A percentile compares a stretch with the other conserved stretches of the same genome.
Evolutionary conservation across 2,329 filamentous ascomycete genomes (phyloP).

Genomic region (Botrytis fragariae): DNA sequence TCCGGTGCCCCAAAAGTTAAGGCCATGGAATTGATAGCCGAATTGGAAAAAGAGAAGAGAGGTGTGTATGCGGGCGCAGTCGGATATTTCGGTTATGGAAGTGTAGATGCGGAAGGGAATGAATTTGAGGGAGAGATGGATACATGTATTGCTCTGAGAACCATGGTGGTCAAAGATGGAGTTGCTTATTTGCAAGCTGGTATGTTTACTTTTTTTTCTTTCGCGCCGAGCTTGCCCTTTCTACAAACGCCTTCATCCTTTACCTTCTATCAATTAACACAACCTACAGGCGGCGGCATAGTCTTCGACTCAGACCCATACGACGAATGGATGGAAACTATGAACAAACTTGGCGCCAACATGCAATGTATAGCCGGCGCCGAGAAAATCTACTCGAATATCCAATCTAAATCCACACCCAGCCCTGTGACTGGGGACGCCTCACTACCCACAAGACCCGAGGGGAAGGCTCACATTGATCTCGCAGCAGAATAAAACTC

Average conservation of each 20-base stretch:
- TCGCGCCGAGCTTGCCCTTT: neutral
- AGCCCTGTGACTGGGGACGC: neutral
- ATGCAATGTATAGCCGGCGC: conserved; percentile 84
- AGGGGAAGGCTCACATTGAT: conserved; percentile 29
- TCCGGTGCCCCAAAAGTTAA: conserved; percentile 93
- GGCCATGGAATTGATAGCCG: conserved; percentile 95
- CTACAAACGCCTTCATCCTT: neutral
- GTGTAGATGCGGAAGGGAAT: conserved; percentile 61
- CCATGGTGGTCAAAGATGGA: conserved; percentile 91
- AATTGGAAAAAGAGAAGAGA: conserved; percentile 89
- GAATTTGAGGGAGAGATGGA: conserved; percentile 84
- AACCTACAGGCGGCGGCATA: conserved; percentile 71
- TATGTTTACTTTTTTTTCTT: conserved; percentile 36
- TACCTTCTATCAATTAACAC: neutral
- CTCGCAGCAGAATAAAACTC: conserved; percentile 26
- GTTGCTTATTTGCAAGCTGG: conserved; percentile 87
- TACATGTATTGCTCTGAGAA: conserved; percentile 70
- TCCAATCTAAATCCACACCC: conserved; percentile 21
- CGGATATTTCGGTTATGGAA: conserved; percentile 90
- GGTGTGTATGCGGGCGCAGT: conserved; percentile 95
- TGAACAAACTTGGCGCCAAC: conserved; percentile 92
- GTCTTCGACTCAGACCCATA: conserved; percentile 90
- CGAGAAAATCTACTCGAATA: conserved; percentile 54
- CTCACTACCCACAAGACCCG: neutral
- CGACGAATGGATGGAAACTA: conserved; percentile 93